Percentiles rank a stretch among this genome's conserved stretches.
These are phyloP conservation scores for Sanchytrium tribonematis DNA, from an alignment of 371 early-diverging fungal genomes.

Conservation along the genomic window DNA sequence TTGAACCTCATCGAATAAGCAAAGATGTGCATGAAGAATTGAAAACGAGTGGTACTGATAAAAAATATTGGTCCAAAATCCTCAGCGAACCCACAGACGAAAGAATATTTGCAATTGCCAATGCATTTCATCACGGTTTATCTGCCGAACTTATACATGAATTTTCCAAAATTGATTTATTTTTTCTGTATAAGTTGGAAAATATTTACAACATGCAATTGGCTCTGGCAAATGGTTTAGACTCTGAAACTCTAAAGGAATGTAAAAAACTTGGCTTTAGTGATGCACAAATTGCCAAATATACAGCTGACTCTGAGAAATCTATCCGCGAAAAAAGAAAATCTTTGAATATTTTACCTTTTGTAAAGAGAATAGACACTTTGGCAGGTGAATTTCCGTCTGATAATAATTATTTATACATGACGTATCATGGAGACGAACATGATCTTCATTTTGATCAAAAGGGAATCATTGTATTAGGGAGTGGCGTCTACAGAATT, in stretches of 20 bases:
- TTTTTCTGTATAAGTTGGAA: conserved; percentile 74
- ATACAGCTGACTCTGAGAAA: conserved; percentile 50
- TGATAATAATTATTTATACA: conserved; percentile 78
- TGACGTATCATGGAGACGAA: conserved; percentile 68
- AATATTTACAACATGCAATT: conserved; percentile 26
- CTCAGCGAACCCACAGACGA: conserved; percentile 54
- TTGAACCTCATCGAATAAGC: not conserved
- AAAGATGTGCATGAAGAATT: not conserved
- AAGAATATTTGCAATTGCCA: conserved; percentile 69
- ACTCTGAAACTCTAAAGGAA: conserved; percentile 14
- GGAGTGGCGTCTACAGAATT: conserved; percentile 85
- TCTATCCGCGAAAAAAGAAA: conserved; percentile 50
- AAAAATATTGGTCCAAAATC: not conserved
- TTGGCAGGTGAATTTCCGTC: conserved; percentile 90
- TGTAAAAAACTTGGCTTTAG: conserved; percentile 81
- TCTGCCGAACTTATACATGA: conserved; percentile 54
- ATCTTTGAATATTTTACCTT: conserved; percentile 47
- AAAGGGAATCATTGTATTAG: conserved; percentile 69
- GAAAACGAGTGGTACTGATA: not conserved
- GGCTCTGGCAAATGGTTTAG: not conserved
- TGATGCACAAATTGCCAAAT: conserved; percentile 47
- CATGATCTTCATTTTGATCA: conserved; percentile 63
- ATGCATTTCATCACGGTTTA: conserved; percentile 50
- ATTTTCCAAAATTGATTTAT: conserved; percentile 64
- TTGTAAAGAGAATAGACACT: conserved; percentile 87